Evolutionary conservation across 1,284 basidiomycete genomes (phyloP).

Genomic region (Termitomyces sp.): DNA sequence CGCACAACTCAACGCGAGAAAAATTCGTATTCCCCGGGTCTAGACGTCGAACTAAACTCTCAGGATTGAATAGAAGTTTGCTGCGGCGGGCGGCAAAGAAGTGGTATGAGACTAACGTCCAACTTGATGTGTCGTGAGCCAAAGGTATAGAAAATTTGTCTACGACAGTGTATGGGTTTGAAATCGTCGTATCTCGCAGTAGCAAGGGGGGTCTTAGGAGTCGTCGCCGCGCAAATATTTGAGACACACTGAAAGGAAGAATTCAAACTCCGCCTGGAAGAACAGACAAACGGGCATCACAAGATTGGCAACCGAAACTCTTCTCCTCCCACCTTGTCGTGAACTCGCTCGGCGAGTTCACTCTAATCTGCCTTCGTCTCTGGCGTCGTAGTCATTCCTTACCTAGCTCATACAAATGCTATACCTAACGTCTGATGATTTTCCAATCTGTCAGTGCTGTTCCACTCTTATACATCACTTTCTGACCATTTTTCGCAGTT

Average conservation of each 20-base stretch:
- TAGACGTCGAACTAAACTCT: neutral
- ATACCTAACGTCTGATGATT: constrained; percentile 75
- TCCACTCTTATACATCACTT: neutral
- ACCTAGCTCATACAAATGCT: constrained; percentile 39
- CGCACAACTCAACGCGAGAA: neutral
- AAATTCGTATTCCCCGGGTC: neutral
- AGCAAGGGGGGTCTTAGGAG: neutral
- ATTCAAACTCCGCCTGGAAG: constrained; percentile 1
- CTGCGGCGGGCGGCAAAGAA: neutral
- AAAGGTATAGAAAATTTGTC: neutral
- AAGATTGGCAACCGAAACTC: constrained; percentile 11
- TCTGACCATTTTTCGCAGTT: constrained; percentile 43
- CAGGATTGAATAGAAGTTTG: neutral
- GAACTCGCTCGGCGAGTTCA: constrained; percentile 18
- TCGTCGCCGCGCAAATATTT: too few relatives aligned
- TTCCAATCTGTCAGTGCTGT: constrained; percentile 64
- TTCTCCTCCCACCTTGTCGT: constrained; percentile 10
- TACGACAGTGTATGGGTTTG: neutral
- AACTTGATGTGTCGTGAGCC: too few relatives aligned
- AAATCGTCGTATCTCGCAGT: neutral
- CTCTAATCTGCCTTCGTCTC: constrained; percentile 16
- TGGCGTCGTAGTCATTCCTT: constrained; percentile 31
- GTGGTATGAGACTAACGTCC: too few relatives aligned
- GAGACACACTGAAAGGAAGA: neutral
- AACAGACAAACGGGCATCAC: constrained; percentile 16